Evolutionary conservation across 208 protist genomes (phyloP).

Genomic region (Porcisia hertigi): DNA sequence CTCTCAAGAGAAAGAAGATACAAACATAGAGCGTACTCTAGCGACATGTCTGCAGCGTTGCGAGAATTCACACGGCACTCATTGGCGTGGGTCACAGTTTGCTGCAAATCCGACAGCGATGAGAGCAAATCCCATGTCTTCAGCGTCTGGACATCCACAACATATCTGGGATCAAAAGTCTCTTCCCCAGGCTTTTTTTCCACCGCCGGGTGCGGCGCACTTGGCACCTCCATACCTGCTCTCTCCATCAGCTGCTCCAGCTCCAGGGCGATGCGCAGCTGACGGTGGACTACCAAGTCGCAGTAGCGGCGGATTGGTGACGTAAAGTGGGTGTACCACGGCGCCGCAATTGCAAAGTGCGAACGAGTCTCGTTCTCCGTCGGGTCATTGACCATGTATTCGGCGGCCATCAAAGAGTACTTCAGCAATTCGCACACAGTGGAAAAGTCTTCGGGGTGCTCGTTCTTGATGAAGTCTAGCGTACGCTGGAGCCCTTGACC

Average conservation of each 20-base stretch:
- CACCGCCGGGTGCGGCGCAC: constrained; percentile 14
- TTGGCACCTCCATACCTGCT: constrained; percentile 18
- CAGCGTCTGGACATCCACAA: constrained; percentile 48
- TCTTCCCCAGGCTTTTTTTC: constrained; percentile 23
- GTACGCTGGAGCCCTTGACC: constrained; percentile 55
- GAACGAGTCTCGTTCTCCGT: constrained; percentile 29
- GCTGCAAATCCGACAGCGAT: constrained; percentile 49
- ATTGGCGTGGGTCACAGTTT: constrained; percentile 62
- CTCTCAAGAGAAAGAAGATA: constrained; percentile 72
- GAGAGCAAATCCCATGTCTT: constrained; percentile 42
- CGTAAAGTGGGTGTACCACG: constrained; percentile 95
- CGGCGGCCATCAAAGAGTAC: constrained; percentile 66
- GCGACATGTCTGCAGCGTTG: constrained; percentile 55
- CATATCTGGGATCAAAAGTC: constrained; percentile 15
- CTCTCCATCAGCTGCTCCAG: constrained; percentile 66
- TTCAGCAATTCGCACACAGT: constrained; percentile 72
- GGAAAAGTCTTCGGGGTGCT: constrained; percentile 34
- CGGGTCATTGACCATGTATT: constrained; percentile 81
- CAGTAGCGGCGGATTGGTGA: constrained; percentile 94
- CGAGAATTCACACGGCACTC: constrained; percentile 55
- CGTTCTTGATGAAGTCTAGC: constrained; percentile 33
- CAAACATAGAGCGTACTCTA: constrained; percentile 67
- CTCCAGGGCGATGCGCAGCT: constrained; percentile 80
- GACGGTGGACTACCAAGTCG: constrained; percentile 92
- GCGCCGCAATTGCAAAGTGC: constrained; percentile 90